A percentile compares a stretch with the other conserved stretches of the same genome.
Evolutionary conservation across 768 basidiomycete genomes (phyloP).

Genomic region (Porphyrellus cyaneotinctus): DNA sequence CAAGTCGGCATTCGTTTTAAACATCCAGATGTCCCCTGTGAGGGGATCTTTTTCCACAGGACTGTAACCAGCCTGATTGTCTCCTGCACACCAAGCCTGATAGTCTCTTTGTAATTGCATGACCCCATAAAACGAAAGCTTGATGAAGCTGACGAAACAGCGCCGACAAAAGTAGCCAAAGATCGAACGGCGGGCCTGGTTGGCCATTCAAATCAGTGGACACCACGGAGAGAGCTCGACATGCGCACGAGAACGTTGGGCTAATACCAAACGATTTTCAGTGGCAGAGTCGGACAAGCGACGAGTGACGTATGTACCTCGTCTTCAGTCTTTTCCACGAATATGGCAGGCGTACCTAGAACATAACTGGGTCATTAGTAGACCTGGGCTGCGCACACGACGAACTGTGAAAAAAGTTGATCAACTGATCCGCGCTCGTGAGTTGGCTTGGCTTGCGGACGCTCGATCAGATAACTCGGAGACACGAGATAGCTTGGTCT

Average conservation of each 20-base stretch:
- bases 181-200: conserved; percentile 66
- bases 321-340: conserved; percentile 54
- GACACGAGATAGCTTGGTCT: conserved; percentile 13
- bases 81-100: conserved; percentile 54
- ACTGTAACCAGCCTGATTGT: conserved; percentile 46
- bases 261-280: conserved; percentile 14
- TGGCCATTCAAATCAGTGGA: neutral
- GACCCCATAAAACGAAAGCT: conserved; percentile 73
- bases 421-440: conserved; percentile 53
- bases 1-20: conserved; percentile 62
- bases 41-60: conserved; percentile 50
- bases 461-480: conserved; percentile 14
- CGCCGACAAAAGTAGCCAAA: conserved; percentile 81
- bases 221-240: conserved; percentile 9
- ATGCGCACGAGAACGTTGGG: conserved; percentile 25
- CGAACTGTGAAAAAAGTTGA: conserved; percentile 51
- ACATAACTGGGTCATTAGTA: neutral
- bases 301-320: conserved; percentile 36
- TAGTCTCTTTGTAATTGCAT: conserved; percentile 65
- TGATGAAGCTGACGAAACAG: conserved; percentile 68
- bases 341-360: conserved; percentile 54
- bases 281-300: neutral
- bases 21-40: conserved; percentile 46
- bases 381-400: neutral
- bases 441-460: conserved; percentile 44